These are phyloP conservation scores for Elaeis oleifera DNA, from an alignment of 202 grass and related monocot genomes.

Conservation along the genomic window DNA sequence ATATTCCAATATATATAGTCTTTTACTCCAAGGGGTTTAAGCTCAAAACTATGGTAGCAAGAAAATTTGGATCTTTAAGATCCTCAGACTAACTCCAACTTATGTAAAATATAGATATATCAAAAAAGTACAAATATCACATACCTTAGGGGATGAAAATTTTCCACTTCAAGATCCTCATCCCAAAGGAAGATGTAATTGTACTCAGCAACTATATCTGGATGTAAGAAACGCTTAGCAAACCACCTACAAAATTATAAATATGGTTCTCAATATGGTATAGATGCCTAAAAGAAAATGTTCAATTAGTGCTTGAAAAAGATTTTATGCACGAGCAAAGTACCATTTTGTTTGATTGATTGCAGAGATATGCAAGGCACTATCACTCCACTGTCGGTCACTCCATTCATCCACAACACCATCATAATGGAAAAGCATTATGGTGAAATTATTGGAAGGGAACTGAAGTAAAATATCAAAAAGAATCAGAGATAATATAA, in stretches of 20 bases:
- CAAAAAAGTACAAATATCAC: too few species aligned
- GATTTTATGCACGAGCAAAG: neutral
- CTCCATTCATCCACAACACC: conserved; percentile 67
- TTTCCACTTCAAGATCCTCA: conserved; percentile 78
- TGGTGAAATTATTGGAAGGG: conserved; percentile 35
- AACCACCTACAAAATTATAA: conserved; percentile 49
- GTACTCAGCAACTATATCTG: conserved; percentile 70
- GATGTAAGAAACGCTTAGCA: conserved; percentile 89
- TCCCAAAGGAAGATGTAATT: conserved; percentile 90
- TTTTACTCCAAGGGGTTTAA: too few species aligned
- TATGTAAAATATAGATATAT: neutral
- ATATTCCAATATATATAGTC: too few species aligned
- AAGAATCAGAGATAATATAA: conserved; percentile 9
- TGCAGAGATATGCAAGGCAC: conserved; percentile 53
- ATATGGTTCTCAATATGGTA: neutral
- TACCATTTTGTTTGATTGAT: conserved; percentile 91
- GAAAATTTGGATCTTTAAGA: neutral
- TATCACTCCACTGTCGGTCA: conserved; percentile 49
- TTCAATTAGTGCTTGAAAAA: conserved; percentile 2
- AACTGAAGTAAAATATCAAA: conserved; percentile 35
- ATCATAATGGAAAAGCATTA: conserved; percentile 97
- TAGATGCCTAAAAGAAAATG: neutral
- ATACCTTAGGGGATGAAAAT: conserved; percentile 52
- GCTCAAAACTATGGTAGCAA: too few species aligned
- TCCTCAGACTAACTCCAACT: neutral